Evolutionary conservation across 768 basidiomycete genomes (phyloP).

Genomic region (Leccinum obscurum): DNA sequence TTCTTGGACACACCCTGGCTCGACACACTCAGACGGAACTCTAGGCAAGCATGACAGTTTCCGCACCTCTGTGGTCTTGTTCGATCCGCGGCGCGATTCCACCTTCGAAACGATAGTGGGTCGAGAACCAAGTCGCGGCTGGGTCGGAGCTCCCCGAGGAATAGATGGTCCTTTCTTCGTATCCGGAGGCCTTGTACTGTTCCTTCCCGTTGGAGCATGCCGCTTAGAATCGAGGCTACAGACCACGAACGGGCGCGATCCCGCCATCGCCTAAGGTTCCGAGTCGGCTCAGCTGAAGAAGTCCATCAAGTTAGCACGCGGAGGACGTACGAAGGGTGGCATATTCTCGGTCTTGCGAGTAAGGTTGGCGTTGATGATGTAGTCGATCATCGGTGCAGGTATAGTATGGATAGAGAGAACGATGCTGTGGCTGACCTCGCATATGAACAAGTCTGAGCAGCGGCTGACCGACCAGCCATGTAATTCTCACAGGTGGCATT

Average conservation of each 20-base stretch:
- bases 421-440: conserved; percentile 1
- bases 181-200: neutral
- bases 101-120: neutral
- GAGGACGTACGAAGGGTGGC: conserved; percentile 2
- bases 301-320: neutral
- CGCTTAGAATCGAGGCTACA: conserved; percentile 1
- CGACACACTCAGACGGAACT: neutral
- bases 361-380: neutral
- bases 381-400: neutral
- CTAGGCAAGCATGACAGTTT: neutral
- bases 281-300: neutral
- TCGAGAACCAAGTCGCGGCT: neutral
- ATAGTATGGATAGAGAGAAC: neutral
- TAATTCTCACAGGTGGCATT: neutral
- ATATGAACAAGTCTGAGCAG: neutral
- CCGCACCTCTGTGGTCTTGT: neutral
- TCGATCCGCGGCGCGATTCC: neutral
- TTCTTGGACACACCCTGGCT: too few species aligned
- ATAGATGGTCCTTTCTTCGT: neutral
- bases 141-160: neutral
- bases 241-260: conserved; percentile 10
- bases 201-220: neutral
- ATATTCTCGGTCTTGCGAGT: neutral
- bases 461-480: neutral
- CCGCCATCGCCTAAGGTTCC: neutral